Conservation (phyloP, 257 asterid genomes). For the Linderniella brevidens region DNA sequence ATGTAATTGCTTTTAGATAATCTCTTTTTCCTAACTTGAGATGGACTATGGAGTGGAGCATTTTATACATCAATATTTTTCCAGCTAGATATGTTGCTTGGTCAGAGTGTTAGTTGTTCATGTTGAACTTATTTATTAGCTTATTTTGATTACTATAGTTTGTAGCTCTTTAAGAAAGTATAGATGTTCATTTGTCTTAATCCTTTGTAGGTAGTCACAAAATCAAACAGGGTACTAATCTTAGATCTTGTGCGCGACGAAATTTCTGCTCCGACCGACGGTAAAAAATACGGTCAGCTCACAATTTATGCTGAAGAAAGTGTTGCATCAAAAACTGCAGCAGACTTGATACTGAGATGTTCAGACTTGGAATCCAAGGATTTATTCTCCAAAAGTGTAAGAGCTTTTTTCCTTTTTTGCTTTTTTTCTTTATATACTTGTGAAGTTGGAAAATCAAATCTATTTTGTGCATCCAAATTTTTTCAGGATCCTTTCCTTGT, state of each 20-base stretch:
- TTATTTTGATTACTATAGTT: no score
- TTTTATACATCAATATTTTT: no score
- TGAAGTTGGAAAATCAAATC: conserved; percentile 11
- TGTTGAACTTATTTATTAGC: no score
- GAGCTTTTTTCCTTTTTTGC: conserved; percentile 12
- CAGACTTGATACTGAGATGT: conserved; percentile 72
- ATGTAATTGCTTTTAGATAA: no score
- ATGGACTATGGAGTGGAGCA: no score
- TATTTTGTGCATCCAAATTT: conserved; percentile 14
- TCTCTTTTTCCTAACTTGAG: no score
- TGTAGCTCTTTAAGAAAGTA: background rate
- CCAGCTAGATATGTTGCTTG: no score
- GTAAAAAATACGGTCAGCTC: conserved; percentile 49
- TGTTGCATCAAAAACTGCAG: conserved; percentile 61
- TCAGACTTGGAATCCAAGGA: conserved; percentile 84
- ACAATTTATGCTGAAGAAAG: conserved; percentile 72
- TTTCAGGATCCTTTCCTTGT: conserved; percentile 90
- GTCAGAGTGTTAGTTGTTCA: no score
- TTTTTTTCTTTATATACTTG: background rate
- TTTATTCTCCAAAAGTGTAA: conserved; percentile 88
- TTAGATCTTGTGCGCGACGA: conserved; percentile 43
- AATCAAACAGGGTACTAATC: conserved; percentile 35
- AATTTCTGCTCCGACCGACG: conserved; percentile 26
- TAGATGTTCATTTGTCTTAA: conserved; percentile 1
- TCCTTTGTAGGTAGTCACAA: conserved; percentile 53